Conservation (phyloP, 2,329 filamentous ascomycete genomes). For the Eutypella sp. region DNA sequence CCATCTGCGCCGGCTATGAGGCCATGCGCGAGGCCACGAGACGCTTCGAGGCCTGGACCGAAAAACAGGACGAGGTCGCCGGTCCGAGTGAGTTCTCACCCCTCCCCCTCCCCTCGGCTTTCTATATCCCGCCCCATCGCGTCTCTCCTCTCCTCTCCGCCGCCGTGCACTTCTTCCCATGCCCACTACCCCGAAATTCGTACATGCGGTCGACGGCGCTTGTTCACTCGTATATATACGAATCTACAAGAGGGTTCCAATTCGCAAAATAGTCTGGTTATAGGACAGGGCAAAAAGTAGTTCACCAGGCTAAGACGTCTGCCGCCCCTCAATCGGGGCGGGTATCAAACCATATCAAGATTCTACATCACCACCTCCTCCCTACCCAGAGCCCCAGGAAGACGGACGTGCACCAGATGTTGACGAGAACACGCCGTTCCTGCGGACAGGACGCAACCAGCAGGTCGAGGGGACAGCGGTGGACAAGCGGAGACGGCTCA, state of each 20-base stretch:
- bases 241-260: no score
- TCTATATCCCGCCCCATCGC: conserved; percentile 1
- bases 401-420: conserved; percentile 46
- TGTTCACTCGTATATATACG: no score
- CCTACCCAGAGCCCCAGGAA: no score
- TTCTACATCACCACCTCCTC: no score
- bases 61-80: conserved; percentile 39
- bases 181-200: neutral
- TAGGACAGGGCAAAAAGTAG: neutral
- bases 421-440: conserved; percentile 56
- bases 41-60: conserved; percentile 63
- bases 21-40: conserved; percentile 72
- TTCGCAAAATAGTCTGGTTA: no score
- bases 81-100: conserved; percentile 45
- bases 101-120: conserved; percentile 3
- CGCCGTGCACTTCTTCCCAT: neutral
- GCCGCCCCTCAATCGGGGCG: no score
- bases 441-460: conserved; percentile 65
- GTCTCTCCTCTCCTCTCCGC: conserved; percentile 1
- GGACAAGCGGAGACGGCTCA: conserved; percentile 63
- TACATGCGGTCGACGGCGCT: neutral
- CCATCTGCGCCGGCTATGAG: conserved; percentile 90
- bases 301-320: conserved; percentile 4
- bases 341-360: no score
- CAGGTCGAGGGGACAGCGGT: conserved; percentile 53